Evolutionary conservation across 2,329 filamentous ascomycete species (phyloP), one percentile per base, ranked within the genome.

Genomic region (Ophiostoma ulmi): DNA sequence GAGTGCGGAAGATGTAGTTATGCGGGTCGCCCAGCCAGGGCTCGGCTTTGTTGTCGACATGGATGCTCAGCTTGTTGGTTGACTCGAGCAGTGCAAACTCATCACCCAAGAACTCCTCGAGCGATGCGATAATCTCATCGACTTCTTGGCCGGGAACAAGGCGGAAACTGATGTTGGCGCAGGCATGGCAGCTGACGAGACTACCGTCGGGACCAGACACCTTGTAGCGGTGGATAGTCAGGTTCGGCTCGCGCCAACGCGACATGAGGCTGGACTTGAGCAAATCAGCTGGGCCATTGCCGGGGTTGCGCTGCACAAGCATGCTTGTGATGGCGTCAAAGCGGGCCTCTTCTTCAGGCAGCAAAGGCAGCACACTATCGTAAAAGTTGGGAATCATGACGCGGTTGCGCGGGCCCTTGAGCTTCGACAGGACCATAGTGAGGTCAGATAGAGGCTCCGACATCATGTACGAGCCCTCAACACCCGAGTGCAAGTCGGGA

Each of bases 121-220:
- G 83, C 0, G 86, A 83, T 20, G 85, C 82, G 2, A 91, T 89
- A 13, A 98, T 88, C n/a, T 87, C 84, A 52, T 91, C 88, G 0
- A 96, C 89, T 76, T 95, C 91, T 79, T 99, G 95, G 14, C 96
- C 95, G 0, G 95, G 95, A 0, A 99, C 95, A 1, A 99, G 87
- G 14, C 95, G 92, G 55, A 99, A 84, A 20, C 94, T 97, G 44
- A 99, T 87, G 68, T 93, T 90, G 5, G 94, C 93, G 76, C 91
- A 94, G 10, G 94, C 95, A 75, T 93, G 89, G 73, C 92, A 90
- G 61, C 94, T 96, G 72, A 99, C 97, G 38, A 98, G 88, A 67
- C 93, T 95, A 1, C 93, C 92, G 75, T 96, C 95, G 0, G 93
- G 93, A 0, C 94, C 94, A 0, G 94, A 97, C 0, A 94, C 93